Conservation (phyloP, 805 yeast species). For the Candida ponderosae region DNA sequence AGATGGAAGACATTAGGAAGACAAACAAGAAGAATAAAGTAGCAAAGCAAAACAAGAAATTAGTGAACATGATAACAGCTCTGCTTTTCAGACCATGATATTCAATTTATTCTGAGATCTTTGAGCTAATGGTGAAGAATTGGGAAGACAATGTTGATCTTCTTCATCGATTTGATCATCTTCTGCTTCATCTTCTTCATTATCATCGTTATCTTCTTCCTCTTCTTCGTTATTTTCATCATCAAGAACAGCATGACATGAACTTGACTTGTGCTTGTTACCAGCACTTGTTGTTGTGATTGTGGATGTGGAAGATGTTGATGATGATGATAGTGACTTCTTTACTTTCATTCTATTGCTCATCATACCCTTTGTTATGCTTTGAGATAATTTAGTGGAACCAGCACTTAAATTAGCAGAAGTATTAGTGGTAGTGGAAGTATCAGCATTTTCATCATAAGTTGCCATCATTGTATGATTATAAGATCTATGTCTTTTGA, state of each 20-base stretch:
- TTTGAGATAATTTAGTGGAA: background rate
- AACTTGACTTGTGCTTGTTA: too few relatives aligned
- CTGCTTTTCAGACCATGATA: constrained; percentile 2
- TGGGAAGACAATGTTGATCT: constrained; percentile 4
- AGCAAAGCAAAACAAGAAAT: too few relatives aligned
- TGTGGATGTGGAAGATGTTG: too few relatives aligned
- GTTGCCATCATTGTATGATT: background rate
- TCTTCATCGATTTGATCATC: constrained; percentile 1
- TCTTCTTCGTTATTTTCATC: background rate
- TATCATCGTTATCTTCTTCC: too few relatives aligned
- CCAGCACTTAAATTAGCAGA: background rate
- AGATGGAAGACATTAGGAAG: too few relatives aligned
- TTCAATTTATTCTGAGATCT: constrained; percentile 12
- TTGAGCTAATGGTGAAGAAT: constrained; percentile 12
- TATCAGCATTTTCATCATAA: background rate
- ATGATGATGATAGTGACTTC: too few relatives aligned
- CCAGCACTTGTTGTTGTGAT: too few relatives aligned
- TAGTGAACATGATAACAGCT: too few relatives aligned
- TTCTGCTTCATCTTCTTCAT: background rate
- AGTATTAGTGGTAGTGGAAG: background rate
- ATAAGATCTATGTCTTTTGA: constrained; percentile 1
- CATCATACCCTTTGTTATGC: background rate
- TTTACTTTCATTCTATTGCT: too few relatives aligned
- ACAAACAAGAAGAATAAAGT: too few relatives aligned
- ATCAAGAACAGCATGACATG: too few relatives aligned